Base-by-base conservation (phyloP, 129 eudicot species). In the Saposhnikovia divaricata region DNA sequence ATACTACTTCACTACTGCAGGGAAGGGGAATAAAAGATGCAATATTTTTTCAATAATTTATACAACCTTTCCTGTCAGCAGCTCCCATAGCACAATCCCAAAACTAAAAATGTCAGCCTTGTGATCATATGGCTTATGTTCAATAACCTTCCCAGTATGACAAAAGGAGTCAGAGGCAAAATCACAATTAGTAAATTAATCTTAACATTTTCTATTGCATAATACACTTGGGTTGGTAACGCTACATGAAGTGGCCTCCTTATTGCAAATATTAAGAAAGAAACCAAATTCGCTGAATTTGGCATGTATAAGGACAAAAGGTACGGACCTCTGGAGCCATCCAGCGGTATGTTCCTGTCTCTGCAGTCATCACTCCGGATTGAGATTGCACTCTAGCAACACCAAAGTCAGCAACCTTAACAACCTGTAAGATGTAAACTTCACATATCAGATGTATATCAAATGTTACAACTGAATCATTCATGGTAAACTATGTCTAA, bases 271-370 rank as follows among this genome's bases (percentile, higher is more conserved):
- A 15, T 47, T n/a, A 68, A 53, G 63, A 13, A 51, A n/a, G 44
- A 80, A 70, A 53, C 46, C 8, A 31, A 55, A 12, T 79, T 28
- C 72, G 77, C 39, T 45, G 15, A 61, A 42, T 77, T 40, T 5
- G 48, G 40, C 37, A 81, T 73, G 12, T 39, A 72, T 15, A 42
- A 71, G 28, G 45, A 39, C 14, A 44, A 61, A 53, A 25, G 27
- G 45, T 38, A 79, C 82, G 44, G 80, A 89, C 92, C 88, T 89
- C 92, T 70, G 92, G 92, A 80, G 92, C 92, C 92, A 89, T 89
- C 91, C 91, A 88, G 74, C 91, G 89, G 70, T 88, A 88, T 28
- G 91, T 88, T 79, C 91, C 91, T 16, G 92, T 89, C 82, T 89
- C 92, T 80, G 92, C 92, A 50, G 92, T 89, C 92, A 89, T 89